Evolutionary conservation across 2,329 filamentous ascomycete species (phyloP).

Genomic region (Hymenoscyphus occultus): DNA sequence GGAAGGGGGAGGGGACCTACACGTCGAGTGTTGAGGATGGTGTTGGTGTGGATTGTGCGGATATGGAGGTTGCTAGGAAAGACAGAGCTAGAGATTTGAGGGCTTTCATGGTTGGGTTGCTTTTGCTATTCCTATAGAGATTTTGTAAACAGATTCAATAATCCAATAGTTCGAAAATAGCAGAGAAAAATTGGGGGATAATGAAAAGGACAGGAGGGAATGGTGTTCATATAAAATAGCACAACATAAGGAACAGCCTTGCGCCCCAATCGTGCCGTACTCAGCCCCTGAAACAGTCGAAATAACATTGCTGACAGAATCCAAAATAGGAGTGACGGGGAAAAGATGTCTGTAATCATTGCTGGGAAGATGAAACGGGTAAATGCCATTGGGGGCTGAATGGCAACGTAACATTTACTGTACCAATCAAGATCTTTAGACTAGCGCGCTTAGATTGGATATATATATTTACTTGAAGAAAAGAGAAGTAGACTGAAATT

Average conservation of each 20-base stretch:
- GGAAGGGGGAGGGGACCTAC: slow-evolving; percentile 16
- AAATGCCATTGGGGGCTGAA: neutral
- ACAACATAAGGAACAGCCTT: neutral
- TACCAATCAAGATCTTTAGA: neutral
- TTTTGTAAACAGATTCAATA: too few species aligned
- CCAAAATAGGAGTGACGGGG: neutral
- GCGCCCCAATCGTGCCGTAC: neutral
- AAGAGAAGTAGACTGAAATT: neutral
- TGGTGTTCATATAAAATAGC: slow-evolving; percentile 1
- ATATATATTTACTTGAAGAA: neutral
- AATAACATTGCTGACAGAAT: neutral
- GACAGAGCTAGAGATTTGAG: neutral
- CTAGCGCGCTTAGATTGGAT: neutral
- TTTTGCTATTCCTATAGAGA: neutral
- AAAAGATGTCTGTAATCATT: neutral
- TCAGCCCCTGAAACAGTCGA: too few species aligned
- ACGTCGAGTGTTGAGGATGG: slow-evolving; percentile 17
- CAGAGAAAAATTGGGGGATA: too few species aligned
- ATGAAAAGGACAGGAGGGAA: neutral
- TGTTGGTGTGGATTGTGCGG: neutral
- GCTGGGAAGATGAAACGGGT: neutral
- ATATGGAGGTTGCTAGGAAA: neutral
- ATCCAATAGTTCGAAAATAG: too few species aligned
- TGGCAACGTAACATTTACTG: neutral
- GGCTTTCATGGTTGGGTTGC: neutral